Base-by-base conservation (phyloP, 2,329 filamentous ascomycete genomes). In the Monascus ruber region DNA sequence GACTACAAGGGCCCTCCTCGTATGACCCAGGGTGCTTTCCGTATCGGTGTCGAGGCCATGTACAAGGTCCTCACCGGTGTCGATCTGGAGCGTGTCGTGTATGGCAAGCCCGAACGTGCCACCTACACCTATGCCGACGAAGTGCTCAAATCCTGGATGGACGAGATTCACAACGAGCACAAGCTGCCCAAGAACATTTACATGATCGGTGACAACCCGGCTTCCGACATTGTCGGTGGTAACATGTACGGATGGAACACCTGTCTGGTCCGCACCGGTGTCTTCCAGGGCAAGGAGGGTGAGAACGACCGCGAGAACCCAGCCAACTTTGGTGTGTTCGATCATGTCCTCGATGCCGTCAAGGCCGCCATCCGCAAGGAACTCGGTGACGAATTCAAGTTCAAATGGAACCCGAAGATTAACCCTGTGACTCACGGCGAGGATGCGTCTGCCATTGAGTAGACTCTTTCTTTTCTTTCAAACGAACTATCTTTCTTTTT, bases 171-270 rank as follows among this genome's bases (percentile, higher is more conserved):
- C 69, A 77, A 76, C 54, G 81, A 85, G 60, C 77, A 83, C 68
- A 70, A 65, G 43, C 66, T 84, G 33, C 79, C 80, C 4, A 59
- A 75, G 58, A 81, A 83, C 64, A 70, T 84, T 59, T 85, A 85
- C 71, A 85, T 85, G 81, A 68, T 85, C 40, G 81, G 81, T 47
- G 81, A 85, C 63, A 85, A 84, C 67, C 81, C 80, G 5, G 77
- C 77, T 25, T 82, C 77, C 25, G 81, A 85, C 56, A 84, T 85
- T 53, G 71, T 82, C 47, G 82, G 82, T 45, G 82, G 81, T 45
- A 86, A 86, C 71, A 82, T 80, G 73, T 85, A 86, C 62, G 80
- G 80, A 43, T 86, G 82, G 83, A 86, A 86, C 65, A 85, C 82
- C 3, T 85, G 82, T 55, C 65, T 86, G 39, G 82, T 86, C 41